Conservation (phyloP, 2,329 filamentous ascomycete genomes). For the Fusarium multiceps region DNA sequence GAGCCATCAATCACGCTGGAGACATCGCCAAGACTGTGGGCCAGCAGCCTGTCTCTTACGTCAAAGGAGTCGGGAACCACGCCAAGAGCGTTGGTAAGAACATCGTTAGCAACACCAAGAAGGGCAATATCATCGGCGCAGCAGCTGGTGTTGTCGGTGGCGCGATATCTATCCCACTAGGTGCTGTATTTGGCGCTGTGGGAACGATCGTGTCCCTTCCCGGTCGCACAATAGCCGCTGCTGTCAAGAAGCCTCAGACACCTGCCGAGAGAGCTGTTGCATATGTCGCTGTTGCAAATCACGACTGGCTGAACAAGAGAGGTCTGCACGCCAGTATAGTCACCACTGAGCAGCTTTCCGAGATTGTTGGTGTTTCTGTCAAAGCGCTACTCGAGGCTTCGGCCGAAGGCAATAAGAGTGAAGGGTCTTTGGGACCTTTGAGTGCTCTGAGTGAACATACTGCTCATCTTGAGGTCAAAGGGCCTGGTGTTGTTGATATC, state of each 20-base stretch:
- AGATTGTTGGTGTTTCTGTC: slow-evolving; percentile 46
- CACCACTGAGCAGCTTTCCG: slow-evolving; percentile 48
- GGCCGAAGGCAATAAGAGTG: slow-evolving; percentile 24
- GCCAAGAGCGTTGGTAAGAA: slow-evolving; percentile 52
- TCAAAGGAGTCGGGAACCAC: slow-evolving; percentile 52
- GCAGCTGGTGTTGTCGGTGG: slow-evolving; percentile 52
- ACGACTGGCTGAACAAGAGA: slow-evolving; percentile 56
- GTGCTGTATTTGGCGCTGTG: slow-evolving; percentile 51
- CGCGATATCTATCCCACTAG: slow-evolving; percentile 54
- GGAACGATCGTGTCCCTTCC: slow-evolving; percentile 53
- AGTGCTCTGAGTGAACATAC: slow-evolving; percentile 45
- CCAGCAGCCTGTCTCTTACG: slow-evolving; percentile 51
- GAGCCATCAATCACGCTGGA: slow-evolving; percentile 56
- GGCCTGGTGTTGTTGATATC: slow-evolving; percentile 43
- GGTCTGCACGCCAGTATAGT: slow-evolving; percentile 54
- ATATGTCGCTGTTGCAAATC: slow-evolving; percentile 57
- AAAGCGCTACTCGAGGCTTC: slow-evolving; percentile 57
- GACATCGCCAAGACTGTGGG: slow-evolving; percentile 54
- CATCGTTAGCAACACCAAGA: slow-evolving; percentile 52
- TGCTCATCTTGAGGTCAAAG: slow-evolving; percentile 46
- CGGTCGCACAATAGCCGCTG: slow-evolving; percentile 48
- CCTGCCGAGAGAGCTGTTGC: slow-evolving; percentile 55
- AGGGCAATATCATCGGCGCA: slow-evolving; percentile 55
- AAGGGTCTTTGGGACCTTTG: slow-evolving; percentile 36
- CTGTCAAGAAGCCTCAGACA: slow-evolving; percentile 54